Conservation (phyloP, 345 rosid species). For the Moricandia arvensis region DNA sequence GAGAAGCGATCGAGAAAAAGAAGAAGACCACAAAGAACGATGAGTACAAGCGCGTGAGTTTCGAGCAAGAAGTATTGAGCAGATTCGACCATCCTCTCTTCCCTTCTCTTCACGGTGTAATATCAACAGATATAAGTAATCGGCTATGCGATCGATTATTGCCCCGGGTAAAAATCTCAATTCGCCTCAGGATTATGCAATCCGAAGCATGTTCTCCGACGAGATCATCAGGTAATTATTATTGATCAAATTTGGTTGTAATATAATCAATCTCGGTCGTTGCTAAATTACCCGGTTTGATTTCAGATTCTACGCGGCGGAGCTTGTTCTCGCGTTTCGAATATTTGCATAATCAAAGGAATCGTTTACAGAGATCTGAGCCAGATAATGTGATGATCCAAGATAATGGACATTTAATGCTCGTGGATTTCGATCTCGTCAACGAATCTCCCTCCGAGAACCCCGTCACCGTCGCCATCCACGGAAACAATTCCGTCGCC, state of each 20-base stretch:
- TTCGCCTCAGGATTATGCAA: constrained; percentile 56
- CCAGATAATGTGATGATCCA: constrained; percentile 88
- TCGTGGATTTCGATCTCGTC: constrained; percentile 95
- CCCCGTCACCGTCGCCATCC: constrained; percentile 33
- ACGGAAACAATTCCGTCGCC: neutral
- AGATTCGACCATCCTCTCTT: constrained; percentile 67
- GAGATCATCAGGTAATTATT: constrained; percentile 55
- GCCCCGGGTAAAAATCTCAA: constrained; percentile 78
- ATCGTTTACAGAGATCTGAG: constrained; percentile 80
- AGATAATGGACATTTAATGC: constrained; percentile 84
- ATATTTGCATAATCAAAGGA: constrained; percentile 64
- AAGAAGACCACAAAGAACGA: neutral
- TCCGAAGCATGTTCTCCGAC: constrained; percentile 78
- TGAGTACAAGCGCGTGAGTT: constrained; percentile 57
- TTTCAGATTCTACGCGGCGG: constrained; percentile 86
- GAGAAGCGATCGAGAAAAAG: constrained; percentile 65
- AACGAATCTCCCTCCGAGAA: constrained; percentile 52
- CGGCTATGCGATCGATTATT: constrained; percentile 86
- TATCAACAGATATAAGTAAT: constrained; percentile 66
- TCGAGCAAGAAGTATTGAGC: constrained; percentile 65
- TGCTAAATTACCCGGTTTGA: neutral
- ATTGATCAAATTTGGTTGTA: neutral
- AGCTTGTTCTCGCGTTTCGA: constrained; percentile 73
- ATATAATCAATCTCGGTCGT: neutral
- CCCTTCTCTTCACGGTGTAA: constrained; percentile 68